Evolutionary conservation across 768 basidiomycete species (phyloP), one percentile per base, ranked within the genome.

Genomic region (Suillus clintonianus): DNA sequence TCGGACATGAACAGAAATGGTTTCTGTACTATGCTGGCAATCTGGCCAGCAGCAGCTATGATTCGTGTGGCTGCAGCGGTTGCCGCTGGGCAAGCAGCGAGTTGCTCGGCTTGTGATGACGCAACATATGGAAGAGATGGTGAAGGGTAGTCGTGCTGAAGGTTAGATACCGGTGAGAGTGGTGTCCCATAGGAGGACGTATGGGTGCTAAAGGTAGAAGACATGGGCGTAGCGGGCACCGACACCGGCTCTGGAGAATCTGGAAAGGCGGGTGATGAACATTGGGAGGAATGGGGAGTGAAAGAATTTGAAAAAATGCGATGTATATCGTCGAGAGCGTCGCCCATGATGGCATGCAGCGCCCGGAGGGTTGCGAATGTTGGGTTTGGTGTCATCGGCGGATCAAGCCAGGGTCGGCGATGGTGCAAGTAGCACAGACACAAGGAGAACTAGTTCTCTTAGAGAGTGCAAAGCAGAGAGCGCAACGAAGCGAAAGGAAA

Each of bases 1-100:
- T 92, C 91, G 68, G 89, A 90, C 9, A 92, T 76, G n/a, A 85
- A 83, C 36, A 89, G 76, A 72, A 91, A 90, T 34, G 90, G 89
- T 5, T 78, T 77, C 69, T 91, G 89, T 22, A 90, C 86, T 24
- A 84, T 86, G 6, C 81, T 84, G 11, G 83, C 78, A 62, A 92
- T 76, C 70, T 92, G 91, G 4, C 86, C 88, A 30, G 87, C 85
- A 1, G 90, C 89, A 37, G 89, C 85, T 39, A 91, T 82, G 51
- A 91, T 88, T 64, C 80, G 82, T 62, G 83, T 84, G 42, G 87
- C 85, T 8, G 90, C 89, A 37, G 80, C 78, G 9, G 82, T 78
- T 5, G 88, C 88, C 14, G 76, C 79, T 7, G 90, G 89, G 67
- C 89, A 84, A 34, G 85, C 74, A 0, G 85, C 85, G 55, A 90